These are phyloP conservation scores for Escallonia rubra DNA, from an alignment of 129 eudicot species.

Conservation along the genomic window DNA sequence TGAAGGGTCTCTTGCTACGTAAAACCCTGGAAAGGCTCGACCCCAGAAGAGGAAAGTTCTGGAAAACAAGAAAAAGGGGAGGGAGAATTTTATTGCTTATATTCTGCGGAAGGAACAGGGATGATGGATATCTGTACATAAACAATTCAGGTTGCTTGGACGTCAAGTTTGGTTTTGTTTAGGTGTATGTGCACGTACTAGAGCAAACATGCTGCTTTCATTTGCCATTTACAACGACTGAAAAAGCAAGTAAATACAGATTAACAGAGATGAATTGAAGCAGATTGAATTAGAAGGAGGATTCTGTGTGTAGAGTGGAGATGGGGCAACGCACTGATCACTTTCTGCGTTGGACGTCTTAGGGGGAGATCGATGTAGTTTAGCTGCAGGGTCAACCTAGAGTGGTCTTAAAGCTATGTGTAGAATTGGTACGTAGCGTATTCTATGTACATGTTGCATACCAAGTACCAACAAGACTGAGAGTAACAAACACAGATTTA, in stretches of 20 bases:
- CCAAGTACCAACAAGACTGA: slow-evolving; percentile 34
- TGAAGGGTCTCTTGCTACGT: slow-evolving; percentile 9
- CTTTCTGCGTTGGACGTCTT: slow-evolving; percentile 22
- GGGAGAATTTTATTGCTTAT: slow-evolving; percentile 30
- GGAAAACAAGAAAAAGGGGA: too few relatives aligned
- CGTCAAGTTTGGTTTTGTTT: slow-evolving; percentile 79
- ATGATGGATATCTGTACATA: slow-evolving; percentile 22
- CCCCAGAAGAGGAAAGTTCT: too few relatives aligned
- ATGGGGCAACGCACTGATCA: slow-evolving; percentile 40
- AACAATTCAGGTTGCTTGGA: slow-evolving; percentile 77
- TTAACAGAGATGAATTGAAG: not conserved
- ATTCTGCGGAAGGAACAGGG: slow-evolving; percentile 24
- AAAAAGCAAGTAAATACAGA: not conserved
- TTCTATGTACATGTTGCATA: slow-evolving; percentile 1
- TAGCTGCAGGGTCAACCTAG: slow-evolving; percentile 70
- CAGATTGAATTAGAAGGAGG: not conserved
- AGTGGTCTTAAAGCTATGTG: slow-evolving; percentile 58
- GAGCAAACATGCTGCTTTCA: slow-evolving; percentile 17
- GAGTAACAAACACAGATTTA: slow-evolving; percentile 33
- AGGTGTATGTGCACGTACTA: slow-evolving; percentile 29
- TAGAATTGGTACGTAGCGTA: not conserved
- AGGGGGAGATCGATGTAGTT: slow-evolving; percentile 17
- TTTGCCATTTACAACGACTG: not conserved
- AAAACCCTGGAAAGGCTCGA: slow-evolving; percentile 20
- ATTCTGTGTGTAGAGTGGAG: slow-evolving; percentile 48